A percentile compares a stretch with the other conserved stretches of the same genome.
These are phyloP conservation scores for Botryotinia narcissicola DNA, from an alignment of 2,329 filamentous ascomycete genomes.

Conservation along the genomic window DNA sequence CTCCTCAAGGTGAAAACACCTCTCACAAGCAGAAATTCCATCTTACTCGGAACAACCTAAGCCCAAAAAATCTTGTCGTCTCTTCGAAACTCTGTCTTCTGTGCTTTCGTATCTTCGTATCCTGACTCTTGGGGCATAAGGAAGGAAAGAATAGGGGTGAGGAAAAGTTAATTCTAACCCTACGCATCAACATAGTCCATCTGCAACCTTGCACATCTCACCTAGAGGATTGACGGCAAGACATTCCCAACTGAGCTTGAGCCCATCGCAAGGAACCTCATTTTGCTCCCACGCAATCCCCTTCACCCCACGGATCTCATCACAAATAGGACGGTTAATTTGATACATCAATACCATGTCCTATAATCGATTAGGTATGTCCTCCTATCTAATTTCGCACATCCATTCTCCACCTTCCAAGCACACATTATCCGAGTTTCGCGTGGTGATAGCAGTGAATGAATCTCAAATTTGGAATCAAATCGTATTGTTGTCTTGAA, in stretches of 20 bases:
- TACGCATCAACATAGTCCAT: neutral
- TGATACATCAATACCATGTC: slow-evolving; percentile 49
- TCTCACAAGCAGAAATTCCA: neutral
- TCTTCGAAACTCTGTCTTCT: neutral
- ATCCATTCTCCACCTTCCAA: slow-evolving; percentile 7
- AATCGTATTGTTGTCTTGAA: slow-evolving; percentile 3
- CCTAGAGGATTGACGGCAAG: neutral
- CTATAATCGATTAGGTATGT: slow-evolving; percentile 73
- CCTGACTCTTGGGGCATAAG: neutral
- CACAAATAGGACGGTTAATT: slow-evolving; percentile 6
- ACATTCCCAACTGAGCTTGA: slow-evolving; percentile 15
- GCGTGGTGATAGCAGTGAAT: slow-evolving; percentile 11
- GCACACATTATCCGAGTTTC: slow-evolving; percentile 12
- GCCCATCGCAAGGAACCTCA: slow-evolving; percentile 7
- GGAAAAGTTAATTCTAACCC: neutral
- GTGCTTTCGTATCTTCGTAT: neutral
- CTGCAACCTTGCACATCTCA: neutral
- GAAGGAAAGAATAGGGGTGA: neutral
- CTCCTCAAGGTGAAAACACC: slow-evolving; percentile 10
- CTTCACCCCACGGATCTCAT: slow-evolving; percentile 9
- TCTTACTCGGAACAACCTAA: neutral
- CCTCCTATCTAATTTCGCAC: slow-evolving; percentile 16
- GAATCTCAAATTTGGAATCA: slow-evolving; percentile 5
- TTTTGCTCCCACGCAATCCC: slow-evolving; percentile 8
- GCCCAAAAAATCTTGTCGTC: neutral